Base-by-base conservation (phyloP, 2,329 filamentous ascomycete genomes). In the Knufia petricola region DNA sequence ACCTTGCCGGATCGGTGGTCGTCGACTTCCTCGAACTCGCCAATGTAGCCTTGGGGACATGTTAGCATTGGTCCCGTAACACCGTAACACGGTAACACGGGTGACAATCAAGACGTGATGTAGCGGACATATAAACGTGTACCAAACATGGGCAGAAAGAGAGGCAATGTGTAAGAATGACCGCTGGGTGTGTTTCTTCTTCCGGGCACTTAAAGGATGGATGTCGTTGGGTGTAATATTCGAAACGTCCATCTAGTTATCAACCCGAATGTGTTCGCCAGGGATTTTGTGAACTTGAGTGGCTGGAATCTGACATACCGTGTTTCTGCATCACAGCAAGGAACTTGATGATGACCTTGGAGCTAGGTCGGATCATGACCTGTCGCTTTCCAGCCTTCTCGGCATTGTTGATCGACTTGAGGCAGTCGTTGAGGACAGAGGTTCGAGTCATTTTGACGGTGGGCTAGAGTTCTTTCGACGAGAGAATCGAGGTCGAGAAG, bases 181-280 rank as follows among this genome's bases (percentile, higher is more conserved):
- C 83, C 83, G 83, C 80, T 70, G 70, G 63, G 60, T 59, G 62
- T 63, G 62, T 52, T 67, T 85, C 70, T 92, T 98, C 74, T 98
- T 85, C 94, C 92, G 90, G 87, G 81, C 82, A 94, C 82, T 96
- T 96, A 98, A 96, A 98, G 87, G 89, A 87, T 90, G 87, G 82
- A 84, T 78, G 82, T 84, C 86, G 88, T 95, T 73, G 77, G 72
- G 61, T 4, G 59, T 69, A 62, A 24, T 2, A 67, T 70, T 79
- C 80, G 81, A 84, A 83, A 90, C 83, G 81, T 81, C 87, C 83
- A 84, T 87, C 90, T 95, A 98, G 92, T 96, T 96, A 96, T 96
- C 95, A 85, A 84, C 89, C 90, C 92, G 92, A 82, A 65, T 62
- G 21, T 15, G 38, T 40, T 49, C 8, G 26, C 15, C 15, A n/a